A percentile compares a stretch with the other conserved stretches of the same genome.
These are phyloP conservation scores for Aschersonia sp. DNA, from an alignment of 2,329 filamentous ascomycete genomes.

Conservation along the genomic window DNA sequence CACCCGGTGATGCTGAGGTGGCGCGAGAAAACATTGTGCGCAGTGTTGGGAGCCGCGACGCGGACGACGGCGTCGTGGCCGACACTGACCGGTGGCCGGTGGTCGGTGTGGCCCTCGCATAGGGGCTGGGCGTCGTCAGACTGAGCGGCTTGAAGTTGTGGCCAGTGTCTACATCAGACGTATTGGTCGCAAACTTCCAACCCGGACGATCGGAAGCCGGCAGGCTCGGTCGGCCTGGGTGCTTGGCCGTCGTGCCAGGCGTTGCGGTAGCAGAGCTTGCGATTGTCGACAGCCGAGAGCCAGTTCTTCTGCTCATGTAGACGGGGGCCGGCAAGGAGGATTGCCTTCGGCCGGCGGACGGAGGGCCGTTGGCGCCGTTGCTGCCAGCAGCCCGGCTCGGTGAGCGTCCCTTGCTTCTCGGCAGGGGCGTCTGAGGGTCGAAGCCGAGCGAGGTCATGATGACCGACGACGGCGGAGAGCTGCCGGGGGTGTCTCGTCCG, in stretches of 20 bases:
- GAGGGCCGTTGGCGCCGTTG: slow-evolving; percentile 26
- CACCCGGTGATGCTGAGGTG: slow-evolving; percentile 31
- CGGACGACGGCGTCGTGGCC: slow-evolving; percentile 25
- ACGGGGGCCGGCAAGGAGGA: slow-evolving; percentile 32
- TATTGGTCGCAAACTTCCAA: slow-evolving; percentile 59
- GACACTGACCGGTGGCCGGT: slow-evolving; percentile 23
- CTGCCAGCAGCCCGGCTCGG: slow-evolving; percentile 21
- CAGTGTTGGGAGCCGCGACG: slow-evolving; percentile 32
- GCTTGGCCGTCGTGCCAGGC: slow-evolving; percentile 19
- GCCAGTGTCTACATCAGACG: slow-evolving; percentile 46
- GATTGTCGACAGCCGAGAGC: slow-evolving; percentile 30
- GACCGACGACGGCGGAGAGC: slow-evolving; percentile 47
- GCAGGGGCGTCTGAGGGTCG: slow-evolving; percentile 29
- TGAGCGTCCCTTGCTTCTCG: slow-evolving; percentile 28
- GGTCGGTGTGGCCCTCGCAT: slow-evolving; percentile 29
- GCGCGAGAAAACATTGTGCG: slow-evolving; percentile 33
- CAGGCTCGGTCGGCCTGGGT: slow-evolving; percentile 28
- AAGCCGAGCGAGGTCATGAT: slow-evolving; percentile 42
- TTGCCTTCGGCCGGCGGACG: slow-evolving; percentile 29
- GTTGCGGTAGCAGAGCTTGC: slow-evolving; percentile 36
- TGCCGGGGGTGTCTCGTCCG: slow-evolving; percentile 55
- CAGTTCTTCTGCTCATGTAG: slow-evolving; percentile 25
- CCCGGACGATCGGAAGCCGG: slow-evolving; percentile 45
- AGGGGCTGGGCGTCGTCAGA: slow-evolving; percentile 44
- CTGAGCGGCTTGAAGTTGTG: slow-evolving; percentile 52